Percentiles rank a stretch among this genome's conserved stretches.
Evolutionary conservation across 129 eudicot species (phyloP).

Genomic region (Escallonia rubra): DNA sequence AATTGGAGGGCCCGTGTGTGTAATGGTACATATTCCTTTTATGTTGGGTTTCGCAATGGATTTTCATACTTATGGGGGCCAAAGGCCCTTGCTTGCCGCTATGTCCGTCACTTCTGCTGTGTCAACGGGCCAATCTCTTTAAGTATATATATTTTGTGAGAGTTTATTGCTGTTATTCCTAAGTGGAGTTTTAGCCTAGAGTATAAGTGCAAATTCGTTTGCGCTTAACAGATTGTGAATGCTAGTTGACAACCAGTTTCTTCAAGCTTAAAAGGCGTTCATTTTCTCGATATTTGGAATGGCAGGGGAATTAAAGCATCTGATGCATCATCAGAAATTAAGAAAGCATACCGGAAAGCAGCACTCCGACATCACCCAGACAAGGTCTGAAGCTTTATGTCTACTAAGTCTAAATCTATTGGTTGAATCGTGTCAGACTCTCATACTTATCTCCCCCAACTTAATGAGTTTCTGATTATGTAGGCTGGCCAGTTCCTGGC

Average conservation of each 20-base stretch:
- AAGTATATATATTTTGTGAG: no score
- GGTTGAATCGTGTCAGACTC: background rate
- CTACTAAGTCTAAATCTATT: background rate
- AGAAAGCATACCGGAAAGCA: constrained; percentile 93
- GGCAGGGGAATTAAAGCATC: constrained; percentile 75
- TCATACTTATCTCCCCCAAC: constrained; percentile 6
- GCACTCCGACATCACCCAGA: constrained; percentile 98
- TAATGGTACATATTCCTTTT: no score
- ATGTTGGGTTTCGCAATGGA: no score
- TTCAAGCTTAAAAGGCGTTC: constrained; percentile 1
- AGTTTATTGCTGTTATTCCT: no score
- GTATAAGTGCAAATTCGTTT: no score
- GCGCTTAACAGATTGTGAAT: no score
- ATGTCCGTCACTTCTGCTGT: no score
- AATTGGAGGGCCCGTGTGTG: no score
- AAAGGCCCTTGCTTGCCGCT: no score
- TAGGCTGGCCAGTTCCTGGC: constrained; percentile 78
- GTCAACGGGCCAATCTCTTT: no score
- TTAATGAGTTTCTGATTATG: constrained; percentile 8
- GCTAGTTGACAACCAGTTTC: background rate
- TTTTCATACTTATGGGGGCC: no score
- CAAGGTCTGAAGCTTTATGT: constrained; percentile 49
- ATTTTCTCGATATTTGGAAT: constrained; percentile 3
- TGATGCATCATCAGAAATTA: constrained; percentile 73
- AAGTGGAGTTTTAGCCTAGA: no score